These are phyloP conservation scores for Cymodocea nodosa DNA, from an alignment of 116 monocot species.

Conservation along the genomic window DNA sequence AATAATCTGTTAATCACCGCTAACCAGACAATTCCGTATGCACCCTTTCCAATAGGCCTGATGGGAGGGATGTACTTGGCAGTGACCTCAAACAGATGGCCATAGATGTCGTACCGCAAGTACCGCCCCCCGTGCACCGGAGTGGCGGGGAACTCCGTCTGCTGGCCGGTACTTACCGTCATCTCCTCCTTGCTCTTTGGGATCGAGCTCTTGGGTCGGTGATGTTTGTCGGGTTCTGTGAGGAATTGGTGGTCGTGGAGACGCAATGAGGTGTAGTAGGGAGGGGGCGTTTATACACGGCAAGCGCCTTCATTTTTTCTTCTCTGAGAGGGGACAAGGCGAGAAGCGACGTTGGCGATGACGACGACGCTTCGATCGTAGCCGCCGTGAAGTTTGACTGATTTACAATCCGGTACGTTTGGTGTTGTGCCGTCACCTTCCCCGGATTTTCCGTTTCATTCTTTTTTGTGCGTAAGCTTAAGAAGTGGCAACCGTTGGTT, in stretches of 20 bases:
- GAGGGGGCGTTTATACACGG: background rate
- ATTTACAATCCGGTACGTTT: too few species aligned
- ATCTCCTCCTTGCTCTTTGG: background rate
- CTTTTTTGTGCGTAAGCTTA: too few species aligned
- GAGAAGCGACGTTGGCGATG: too few species aligned
- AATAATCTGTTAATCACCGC: too few species aligned
- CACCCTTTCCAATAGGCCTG: conserved; percentile 42
- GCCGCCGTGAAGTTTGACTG: too few species aligned
- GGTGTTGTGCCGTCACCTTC: too few species aligned
- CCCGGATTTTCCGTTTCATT: too few species aligned
- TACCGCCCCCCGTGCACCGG: conserved; percentile 26
- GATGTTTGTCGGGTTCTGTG: background rate
- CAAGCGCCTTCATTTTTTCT: conserved; percentile 1
- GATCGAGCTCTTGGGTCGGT: background rate
- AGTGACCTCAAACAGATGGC: conserved; percentile 38
- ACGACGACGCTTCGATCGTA: too few species aligned
- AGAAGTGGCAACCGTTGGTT: too few species aligned
- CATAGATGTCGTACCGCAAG: conserved; percentile 44
- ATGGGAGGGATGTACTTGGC: conserved; percentile 46
- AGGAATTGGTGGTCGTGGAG: background rate
- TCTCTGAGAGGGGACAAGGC: too few species aligned
- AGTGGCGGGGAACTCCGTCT: conserved; percentile 1
- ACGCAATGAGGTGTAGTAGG: background rate
- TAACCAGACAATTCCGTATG: conserved; percentile 52
- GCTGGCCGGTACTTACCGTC: conserved; percentile 4